A percentile compares a stretch with the other conserved stretches of the same genome.
Conservation (phyloP, 306 rosid genomes). For the Quillaja saponaria region DNA sequence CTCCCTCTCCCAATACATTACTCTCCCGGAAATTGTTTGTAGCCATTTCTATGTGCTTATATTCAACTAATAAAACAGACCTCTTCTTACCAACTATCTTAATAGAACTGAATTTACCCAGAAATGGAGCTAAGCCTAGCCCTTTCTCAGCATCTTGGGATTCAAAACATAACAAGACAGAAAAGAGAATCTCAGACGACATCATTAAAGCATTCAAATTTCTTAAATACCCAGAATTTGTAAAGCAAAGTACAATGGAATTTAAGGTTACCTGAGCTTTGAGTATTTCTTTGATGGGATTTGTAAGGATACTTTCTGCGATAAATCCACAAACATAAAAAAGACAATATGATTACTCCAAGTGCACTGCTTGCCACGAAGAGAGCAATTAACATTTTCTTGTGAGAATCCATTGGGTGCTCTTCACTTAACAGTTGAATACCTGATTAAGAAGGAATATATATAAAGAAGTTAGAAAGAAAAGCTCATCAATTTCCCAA, state of each 20-base stretch:
- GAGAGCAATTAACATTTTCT: conserved; percentile 55
- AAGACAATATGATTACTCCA: conserved; percentile 40
- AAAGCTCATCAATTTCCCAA: conserved; percentile 7
- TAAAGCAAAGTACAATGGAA: background rate
- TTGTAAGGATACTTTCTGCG: conserved; percentile 40
- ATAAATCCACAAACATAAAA: conserved; percentile 61
- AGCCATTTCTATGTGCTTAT: conserved; percentile 63
- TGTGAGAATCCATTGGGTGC: conserved; percentile 48
- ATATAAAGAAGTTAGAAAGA: conserved; percentile 14
- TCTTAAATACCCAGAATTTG: conserved; percentile 10
- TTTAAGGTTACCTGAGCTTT: conserved; percentile 42
- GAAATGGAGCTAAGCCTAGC: conserved; percentile 41
- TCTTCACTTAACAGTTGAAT: conserved; percentile 39
- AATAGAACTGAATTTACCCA: conserved; percentile 58
- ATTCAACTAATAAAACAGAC: conserved; percentile 65
- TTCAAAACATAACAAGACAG: conserved; percentile 32
- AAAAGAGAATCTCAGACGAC: conserved; percentile 24
- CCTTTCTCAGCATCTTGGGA: conserved; percentile 73
- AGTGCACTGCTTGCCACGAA: conserved; percentile 47
- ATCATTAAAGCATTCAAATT: conserved; percentile 25
- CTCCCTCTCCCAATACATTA: conserved; percentile 84
- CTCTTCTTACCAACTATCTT: conserved; percentile 59
- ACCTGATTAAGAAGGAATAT: conserved; percentile 42
- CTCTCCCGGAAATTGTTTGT: conserved; percentile 62
- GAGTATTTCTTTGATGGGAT: conserved; percentile 41